A percentile compares a stretch with the other conserved stretches of the same genome.
These are phyloP conservation scores for Colletotrichum zoysiae DNA, from an alignment of 2,329 filamentous ascomycete genomes.

Conservation along the genomic window DNA sequence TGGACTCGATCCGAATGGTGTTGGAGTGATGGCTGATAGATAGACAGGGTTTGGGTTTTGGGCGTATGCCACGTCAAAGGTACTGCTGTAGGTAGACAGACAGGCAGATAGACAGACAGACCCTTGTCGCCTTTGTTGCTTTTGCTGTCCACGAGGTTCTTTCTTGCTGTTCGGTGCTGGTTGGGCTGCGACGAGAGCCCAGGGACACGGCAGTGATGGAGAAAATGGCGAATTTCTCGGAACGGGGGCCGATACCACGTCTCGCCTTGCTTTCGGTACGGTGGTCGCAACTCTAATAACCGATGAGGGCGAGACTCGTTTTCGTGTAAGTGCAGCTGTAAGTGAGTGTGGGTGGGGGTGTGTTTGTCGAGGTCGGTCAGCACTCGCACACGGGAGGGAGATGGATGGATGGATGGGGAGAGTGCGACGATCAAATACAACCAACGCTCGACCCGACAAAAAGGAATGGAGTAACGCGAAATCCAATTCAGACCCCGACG, in stretches of 20 bases:
- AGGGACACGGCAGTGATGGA: background rate
- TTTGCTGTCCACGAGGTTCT: background rate
- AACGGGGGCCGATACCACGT: background rate
- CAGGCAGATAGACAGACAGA: background rate
- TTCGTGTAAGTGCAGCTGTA: background rate
- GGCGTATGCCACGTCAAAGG: constrained; percentile 17
- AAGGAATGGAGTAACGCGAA: background rate
- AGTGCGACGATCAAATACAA: background rate
- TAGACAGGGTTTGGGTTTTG: constrained; percentile 1
- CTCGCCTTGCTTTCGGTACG: background rate
- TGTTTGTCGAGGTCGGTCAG: background rate
- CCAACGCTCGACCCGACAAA: background rate
- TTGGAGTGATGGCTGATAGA: background rate
- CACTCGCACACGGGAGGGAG: background rate
- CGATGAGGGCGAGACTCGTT: background rate
- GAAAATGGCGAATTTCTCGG: background rate
- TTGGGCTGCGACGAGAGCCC: constrained; percentile 1
- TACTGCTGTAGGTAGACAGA: background rate
- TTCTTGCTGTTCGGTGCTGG: background rate
- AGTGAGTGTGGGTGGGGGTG: background rate
- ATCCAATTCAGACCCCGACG: background rate
- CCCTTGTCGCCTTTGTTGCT: background rate
- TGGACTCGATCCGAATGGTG: background rate
- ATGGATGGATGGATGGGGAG: background rate
- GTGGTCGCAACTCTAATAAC: background rate